Percentiles rank a stretch among this genome's conserved stretches.
phyloP scores from a whole-genome alignment of 202 grass and related monocot genomes.

The Digitaria exilis region DNA sequence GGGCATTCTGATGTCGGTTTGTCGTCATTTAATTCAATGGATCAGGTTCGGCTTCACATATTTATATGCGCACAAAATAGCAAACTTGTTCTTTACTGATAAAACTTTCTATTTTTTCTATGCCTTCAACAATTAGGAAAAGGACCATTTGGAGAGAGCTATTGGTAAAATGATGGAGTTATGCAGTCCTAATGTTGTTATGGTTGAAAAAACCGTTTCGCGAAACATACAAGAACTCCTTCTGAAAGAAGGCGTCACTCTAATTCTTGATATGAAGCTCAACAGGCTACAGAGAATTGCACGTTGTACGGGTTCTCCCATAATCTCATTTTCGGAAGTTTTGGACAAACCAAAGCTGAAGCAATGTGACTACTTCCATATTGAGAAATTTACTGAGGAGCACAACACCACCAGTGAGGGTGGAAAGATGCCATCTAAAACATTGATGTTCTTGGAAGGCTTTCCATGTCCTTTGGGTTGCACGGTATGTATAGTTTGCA shows the following conservation, averaged over 20 bases:
- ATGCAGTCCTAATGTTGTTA: constrained; percentile 86
- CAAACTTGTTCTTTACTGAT: constrained; percentile 22
- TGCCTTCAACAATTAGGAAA: constrained; percentile 61
- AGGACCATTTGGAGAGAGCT: constrained; percentile 65
- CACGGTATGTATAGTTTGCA: constrained; percentile 58
- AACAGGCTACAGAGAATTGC: constrained; percentile 79
- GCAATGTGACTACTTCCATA: constrained; percentile 83
- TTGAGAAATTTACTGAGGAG: constrained; percentile 87
- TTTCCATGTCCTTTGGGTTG: constrained; percentile 79
- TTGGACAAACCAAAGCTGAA: constrained; percentile 67
- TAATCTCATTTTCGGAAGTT: constrained; percentile 80
- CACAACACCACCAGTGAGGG: constrained; percentile 60
- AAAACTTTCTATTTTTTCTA: constrained; percentile 28
- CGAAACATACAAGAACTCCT: constrained; percentile 86
- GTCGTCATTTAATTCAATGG: constrained; percentile 86
- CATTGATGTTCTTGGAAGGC: constrained; percentile 85
- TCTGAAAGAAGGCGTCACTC: constrained; percentile 66
- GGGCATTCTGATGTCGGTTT: constrained; percentile 82
- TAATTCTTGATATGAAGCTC: constrained; percentile 94
- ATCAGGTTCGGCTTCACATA: constrained; percentile 56
- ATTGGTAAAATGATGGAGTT: constrained; percentile 78
- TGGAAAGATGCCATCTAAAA: constrained; percentile 82
- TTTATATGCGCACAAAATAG: background rate
- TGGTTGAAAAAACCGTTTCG: constrained; percentile 99
- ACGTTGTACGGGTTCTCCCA: constrained; percentile 83